Conservation (phyloP, 768 basidiomycete species). For the Dacryopinax primogenitus region DNA sequence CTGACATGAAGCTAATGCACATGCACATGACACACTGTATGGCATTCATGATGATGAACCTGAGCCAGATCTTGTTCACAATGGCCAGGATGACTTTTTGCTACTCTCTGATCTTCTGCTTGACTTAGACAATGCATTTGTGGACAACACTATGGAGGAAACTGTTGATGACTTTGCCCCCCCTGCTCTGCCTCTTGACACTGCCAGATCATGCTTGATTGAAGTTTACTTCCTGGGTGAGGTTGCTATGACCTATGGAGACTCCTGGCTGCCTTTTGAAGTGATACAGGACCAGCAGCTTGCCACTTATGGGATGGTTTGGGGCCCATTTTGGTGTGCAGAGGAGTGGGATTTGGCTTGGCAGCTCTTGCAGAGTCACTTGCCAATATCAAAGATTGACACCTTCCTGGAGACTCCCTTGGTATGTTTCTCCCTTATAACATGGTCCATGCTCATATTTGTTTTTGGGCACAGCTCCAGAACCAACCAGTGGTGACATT, state of each 20-base stretch:
- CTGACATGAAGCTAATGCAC: background rate
- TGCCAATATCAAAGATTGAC: constrained; percentile 5
- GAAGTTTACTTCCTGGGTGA: background rate
- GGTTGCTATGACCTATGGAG: background rate
- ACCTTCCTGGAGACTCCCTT: background rate
- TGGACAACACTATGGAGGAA: background rate
- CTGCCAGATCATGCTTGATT: background rate
- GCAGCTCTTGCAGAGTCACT: constrained; percentile 1
- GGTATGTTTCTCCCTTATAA: background rate
- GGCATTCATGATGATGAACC: background rate
- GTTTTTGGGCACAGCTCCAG: constrained; percentile 6
- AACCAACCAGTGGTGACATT: background rate
- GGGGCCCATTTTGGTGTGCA: background rate
- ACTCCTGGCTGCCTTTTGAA: background rate
- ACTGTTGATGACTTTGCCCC: background rate
- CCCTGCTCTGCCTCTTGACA: background rate
- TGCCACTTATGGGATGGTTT: background rate
- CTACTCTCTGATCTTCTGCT: background rate
- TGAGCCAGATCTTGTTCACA: background rate
- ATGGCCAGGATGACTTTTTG: too few species aligned
- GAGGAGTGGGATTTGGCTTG: constrained; percentile 14
- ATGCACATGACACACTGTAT: background rate
- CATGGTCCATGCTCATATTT: background rate
- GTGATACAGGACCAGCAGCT: background rate
- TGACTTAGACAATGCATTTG: background rate